Base-by-base conservation (phyloP, 1,284 basidiomycete species). In the Agaricales sp. region DNA sequence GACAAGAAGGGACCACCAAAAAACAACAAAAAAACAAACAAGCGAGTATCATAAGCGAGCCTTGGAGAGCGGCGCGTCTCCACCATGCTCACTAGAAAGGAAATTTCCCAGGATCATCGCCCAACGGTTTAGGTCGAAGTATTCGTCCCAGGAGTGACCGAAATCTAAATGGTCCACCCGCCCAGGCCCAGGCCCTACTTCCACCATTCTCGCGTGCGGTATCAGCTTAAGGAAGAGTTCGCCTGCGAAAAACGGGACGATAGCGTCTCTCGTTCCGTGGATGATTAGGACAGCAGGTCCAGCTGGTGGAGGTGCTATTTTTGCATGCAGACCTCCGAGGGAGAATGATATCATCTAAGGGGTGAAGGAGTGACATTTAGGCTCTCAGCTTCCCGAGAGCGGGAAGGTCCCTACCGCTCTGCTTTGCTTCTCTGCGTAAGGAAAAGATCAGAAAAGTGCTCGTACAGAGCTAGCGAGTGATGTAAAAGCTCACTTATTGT, bases 271-370 rank as follows among this genome's bases (percentile, higher is more conserved):
- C 16, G 4, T 41, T 11, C 39, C 39, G 16, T 41, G 39, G 19
- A 41, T 41, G 39, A 41, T 16, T 4, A 41, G 39, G 39, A 41
- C 16, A n/a, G 39, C 39, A 16, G 39, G 39, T 20, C 39, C 39
- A 20, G 13, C 8, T n/a, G 67, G 58, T 18, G 39, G 37, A n/a
- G 37, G 47, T 11, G 14, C 11, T 8, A 70, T 50, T 45, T 61
- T 63, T 19, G 58, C 49, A 52, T 68, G 63, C 22, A 63, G 53
- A 4, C 58, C 58, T 23, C 54, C 57, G 48, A 72, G 69, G 46
- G 67, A 53, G 48, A 69, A 63, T n/a, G 54, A 61, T 43, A 57
- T 54, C 51, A 65, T 55, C 69, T 69, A 50, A 21, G 23, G 23
- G 20, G 20, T 39, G 23, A 23, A n/a, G n/a, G n/a, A n/a, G n/a